phyloP scores from a whole-genome alignment of 2,329 filamentous ascomycete genomes.

The Fusarium oxysporum region DNA sequence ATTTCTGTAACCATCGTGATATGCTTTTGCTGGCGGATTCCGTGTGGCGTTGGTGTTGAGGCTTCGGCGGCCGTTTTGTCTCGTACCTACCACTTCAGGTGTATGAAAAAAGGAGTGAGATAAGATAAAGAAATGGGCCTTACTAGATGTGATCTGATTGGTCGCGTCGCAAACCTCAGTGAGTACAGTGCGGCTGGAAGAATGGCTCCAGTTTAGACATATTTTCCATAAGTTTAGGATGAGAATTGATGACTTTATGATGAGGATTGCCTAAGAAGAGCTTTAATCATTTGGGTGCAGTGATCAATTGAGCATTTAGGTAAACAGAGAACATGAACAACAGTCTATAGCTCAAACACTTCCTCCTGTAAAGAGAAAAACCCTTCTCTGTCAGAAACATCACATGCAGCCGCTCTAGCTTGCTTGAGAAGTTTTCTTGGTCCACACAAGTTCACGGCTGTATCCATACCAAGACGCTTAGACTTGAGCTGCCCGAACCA shows the following conservation, averaged over 20 bases:
- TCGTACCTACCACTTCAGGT: too few relatives aligned
- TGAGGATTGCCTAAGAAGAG: fast-evolving
- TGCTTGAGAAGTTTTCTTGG: not conserved
- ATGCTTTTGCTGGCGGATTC: not conserved
- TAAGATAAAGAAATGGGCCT: not conserved
- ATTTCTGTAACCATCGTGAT: not conserved
- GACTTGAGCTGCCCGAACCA: not conserved
- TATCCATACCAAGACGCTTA: not conserved
- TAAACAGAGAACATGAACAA: fast-evolving
- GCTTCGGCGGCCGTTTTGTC: not conserved
- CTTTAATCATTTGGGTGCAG: fast-evolving
- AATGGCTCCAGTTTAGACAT: too few relatives aligned
- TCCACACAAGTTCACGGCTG: not conserved
- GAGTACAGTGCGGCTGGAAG: too few relatives aligned
- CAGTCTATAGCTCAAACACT: not conserved
- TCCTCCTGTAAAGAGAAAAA: not conserved
- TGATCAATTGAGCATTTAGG: not conserved
- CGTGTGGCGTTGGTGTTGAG: not conserved
- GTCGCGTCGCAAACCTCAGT: fast-evolving
- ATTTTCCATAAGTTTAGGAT: not conserved
- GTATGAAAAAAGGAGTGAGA: too few relatives aligned
- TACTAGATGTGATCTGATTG: not conserved
- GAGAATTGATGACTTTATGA: fast-evolving
- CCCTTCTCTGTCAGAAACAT: not conserved
- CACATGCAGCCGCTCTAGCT: not conserved